These are phyloP conservation scores for Cladochytrium replicatum DNA, from an alignment of 192 early-diverging fungal genomes.

Conservation along the genomic window DNA sequence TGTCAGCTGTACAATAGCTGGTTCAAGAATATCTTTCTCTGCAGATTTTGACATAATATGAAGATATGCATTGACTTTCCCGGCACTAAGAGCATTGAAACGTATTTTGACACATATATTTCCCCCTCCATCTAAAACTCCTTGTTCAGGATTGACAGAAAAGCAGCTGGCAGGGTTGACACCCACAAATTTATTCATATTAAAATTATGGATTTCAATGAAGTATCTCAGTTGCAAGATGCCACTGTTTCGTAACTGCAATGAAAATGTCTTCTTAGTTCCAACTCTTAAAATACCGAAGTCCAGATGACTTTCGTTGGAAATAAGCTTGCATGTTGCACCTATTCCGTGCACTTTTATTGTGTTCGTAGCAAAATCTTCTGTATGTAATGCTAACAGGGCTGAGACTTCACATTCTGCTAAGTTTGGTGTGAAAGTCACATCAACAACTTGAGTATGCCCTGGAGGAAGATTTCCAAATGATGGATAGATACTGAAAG, in stretches of 20 bases:
- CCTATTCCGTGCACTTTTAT: constrained; percentile 39
- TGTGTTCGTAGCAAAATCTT: constrained; percentile 31
- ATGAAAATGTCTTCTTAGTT: constrained; percentile 13
- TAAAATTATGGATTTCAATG: constrained; percentile 28
- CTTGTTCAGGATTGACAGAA: constrained; percentile 45
- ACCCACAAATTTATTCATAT: too few relatives aligned
- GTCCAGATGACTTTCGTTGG: constrained; percentile 18
- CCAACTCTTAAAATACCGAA: constrained; percentile 45
- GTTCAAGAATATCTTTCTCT: constrained; percentile 23
- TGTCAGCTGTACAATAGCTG: constrained; percentile 19
- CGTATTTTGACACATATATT: constrained; percentile 29
- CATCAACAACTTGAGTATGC: constrained; percentile 33
- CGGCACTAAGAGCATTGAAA: constrained; percentile 32
- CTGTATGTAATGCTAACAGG: constrained; percentile 24
- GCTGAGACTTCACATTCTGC: constrained; percentile 34
- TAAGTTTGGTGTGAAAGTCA: constrained; percentile 36
- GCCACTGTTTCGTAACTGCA: constrained; percentile 33
- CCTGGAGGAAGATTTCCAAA: constrained; percentile 33
- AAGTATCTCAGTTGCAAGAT: constrained; percentile 41
- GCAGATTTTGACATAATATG: constrained; percentile 16
- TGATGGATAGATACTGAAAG: constrained; percentile 32
- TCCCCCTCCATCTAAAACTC: constrained; percentile 40
- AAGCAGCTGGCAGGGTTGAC: constrained; percentile 28
- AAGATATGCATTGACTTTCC: constrained; percentile 23
- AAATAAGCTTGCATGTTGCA: constrained; percentile 26